phyloP scores from a whole-genome alignment of 441 rosid genomes.

The Pelargonium myrrhifolium region DNA sequence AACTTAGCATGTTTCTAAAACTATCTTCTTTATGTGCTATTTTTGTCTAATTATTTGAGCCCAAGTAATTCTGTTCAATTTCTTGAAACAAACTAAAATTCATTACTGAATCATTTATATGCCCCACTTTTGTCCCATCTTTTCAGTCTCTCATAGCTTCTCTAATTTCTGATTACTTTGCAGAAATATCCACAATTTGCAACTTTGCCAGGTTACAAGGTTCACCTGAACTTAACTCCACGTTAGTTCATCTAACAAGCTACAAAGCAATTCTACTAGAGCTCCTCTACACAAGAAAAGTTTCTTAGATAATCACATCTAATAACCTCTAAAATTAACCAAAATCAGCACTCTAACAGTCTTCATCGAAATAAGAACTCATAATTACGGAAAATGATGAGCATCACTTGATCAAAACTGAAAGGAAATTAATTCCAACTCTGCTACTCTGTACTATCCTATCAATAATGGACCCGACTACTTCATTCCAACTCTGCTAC shows the following conservation, averaged over 20 bases:
- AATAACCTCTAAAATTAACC: not conserved
- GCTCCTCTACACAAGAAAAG: not conserved
- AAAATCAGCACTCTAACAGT: not conserved
- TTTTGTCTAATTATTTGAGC: not conserved
- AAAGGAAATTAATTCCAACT: not conserved
- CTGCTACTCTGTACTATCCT: not conserved
- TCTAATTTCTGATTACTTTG: not conserved
- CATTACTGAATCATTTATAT: not conserved
- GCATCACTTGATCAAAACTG: not conserved
- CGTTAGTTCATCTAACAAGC: not conserved
- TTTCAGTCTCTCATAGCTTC: not conserved
- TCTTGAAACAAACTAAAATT: not conserved
- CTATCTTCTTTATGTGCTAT: not conserved
- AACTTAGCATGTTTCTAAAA: too few species aligned
- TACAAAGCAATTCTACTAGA: not conserved
- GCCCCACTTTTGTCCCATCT: not conserved
- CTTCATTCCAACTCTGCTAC: too few species aligned
- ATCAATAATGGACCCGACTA: not conserved
- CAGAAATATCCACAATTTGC: not conserved
- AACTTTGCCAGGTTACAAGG: not conserved
- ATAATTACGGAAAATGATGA: not conserved
- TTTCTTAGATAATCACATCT: not conserved
- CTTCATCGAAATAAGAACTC: not conserved
- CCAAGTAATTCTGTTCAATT: not conserved
- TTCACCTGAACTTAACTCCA: not conserved